These are phyloP conservation scores for Rhizopus sp. DNA, from an alignment of 371 early-diverging fungal genomes.

Conservation along the genomic window DNA sequence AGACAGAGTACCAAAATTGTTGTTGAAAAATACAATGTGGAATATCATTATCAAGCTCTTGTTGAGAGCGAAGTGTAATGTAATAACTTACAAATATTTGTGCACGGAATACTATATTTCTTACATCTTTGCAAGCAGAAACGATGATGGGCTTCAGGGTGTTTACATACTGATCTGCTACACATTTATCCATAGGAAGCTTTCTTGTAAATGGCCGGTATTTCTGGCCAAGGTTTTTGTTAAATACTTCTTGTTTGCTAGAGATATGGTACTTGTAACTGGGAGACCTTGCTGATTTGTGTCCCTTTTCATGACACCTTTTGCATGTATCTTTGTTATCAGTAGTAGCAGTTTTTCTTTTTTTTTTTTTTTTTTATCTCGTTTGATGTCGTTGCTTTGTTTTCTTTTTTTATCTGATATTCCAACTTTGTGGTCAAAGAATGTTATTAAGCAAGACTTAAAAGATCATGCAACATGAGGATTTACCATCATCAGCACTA, in stretches of 20 bases:
- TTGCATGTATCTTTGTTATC: neutral
- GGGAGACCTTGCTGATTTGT: slow-evolving; percentile 6
- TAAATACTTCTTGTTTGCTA: slow-evolving; percentile 7
- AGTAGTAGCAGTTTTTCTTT: neutral
- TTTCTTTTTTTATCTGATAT: slow-evolving; percentile 4
- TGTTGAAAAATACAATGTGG: neutral
- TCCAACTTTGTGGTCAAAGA: slow-evolving; percentile 1
- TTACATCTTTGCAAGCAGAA: slow-evolving; percentile 6
- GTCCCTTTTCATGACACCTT: neutral
- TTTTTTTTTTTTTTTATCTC: slow-evolving; percentile 5
- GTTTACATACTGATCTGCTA: neutral
- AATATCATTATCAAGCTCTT: neutral
- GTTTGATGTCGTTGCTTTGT: neutral
- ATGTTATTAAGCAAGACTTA: slow-evolving; percentile 2
- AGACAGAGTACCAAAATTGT: neutral
- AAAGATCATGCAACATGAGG: neutral
- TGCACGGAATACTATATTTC: slow-evolving; percentile 3
- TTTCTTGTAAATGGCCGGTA: slow-evolving; percentile 4
- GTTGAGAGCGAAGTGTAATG: slow-evolving; percentile 3
- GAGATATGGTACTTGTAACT: neutral
- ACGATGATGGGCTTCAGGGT: neutral
- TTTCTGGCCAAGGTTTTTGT: neutral
- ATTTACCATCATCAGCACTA: slow-evolving; percentile 1
- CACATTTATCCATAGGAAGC: slow-evolving; percentile 3
- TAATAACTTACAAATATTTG: slow-evolving; percentile 2